Base-by-base conservation (phyloP, 371 early-diverging fungal genomes). In the Capillidium rhysosporum region DNA sequence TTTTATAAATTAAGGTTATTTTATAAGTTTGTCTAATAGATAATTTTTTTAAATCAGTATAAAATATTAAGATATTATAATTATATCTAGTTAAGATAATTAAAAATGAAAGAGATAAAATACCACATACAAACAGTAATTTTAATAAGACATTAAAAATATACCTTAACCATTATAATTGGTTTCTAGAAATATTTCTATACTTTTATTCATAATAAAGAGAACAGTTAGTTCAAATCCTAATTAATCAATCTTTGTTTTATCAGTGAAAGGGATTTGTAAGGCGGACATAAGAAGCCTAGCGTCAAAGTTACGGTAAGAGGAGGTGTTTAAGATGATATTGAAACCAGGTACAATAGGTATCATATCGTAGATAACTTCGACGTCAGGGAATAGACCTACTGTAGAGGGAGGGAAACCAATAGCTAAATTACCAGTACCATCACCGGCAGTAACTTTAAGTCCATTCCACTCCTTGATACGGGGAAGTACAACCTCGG, bases 381-480 rank as follows among this genome's bases (percentile, higher is more conserved):
- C 97, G 57, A 94, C 86, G 71, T 96, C 94, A 5, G 93, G 93
- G 75, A 93, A 96, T 48, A 95, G 69, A 25, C 86, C 86, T 31
- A 86, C 70, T 8, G 80, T 86, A 30, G 84, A 80, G 12, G 84
- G 71, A 25, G 80, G 82, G 58, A 96, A 79, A 14, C 89, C 85
- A 56, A 92, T 65, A 12, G 82, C 79, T 58, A 92, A 74, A 61
- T 80, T 82, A 34, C 92, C 94, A 44, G 79, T 74, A 41, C 81
- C 79, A 59, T 89, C 86, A 55, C 89, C 90, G 26, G 78, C 69
- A 57, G 71, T 76, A 64, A 74, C 71, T 4, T 71, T 66, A 29
- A 92, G 58, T 1, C 92, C 94, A 40, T 75, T 70, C 82, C 86
- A 96, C 67, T 93, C 93, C 57, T 89, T 87, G 56, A 94, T 69